A percentile compares a stretch with the other conserved stretches of the same genome.
phyloP scores from a whole-genome alignment of 169 alveolate species.

The Cryptosporidium parvum region DNA sequence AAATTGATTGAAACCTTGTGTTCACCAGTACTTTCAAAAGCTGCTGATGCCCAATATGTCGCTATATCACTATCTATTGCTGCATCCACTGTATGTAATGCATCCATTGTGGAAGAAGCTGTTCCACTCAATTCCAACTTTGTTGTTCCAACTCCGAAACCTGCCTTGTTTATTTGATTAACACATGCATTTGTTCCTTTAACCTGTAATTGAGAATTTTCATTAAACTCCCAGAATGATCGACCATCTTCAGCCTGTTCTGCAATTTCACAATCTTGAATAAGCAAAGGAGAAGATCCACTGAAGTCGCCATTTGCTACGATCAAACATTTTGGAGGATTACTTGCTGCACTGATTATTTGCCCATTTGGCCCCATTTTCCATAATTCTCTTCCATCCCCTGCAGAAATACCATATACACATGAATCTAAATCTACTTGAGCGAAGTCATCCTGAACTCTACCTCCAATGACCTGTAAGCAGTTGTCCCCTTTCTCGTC shows the following conservation, averaged over 20 bases:
- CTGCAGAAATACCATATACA: slow-evolving; percentile 69
- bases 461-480: slow-evolving; percentile 81
- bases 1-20: slow-evolving; percentile 60
- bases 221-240: slow-evolving; percentile 87
- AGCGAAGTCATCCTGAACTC: slow-evolving; percentile 60
- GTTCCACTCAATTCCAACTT: slow-evolving; percentile 83
- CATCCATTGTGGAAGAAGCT: slow-evolving; percentile 81
- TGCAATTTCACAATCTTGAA: slow-evolving; percentile 78
- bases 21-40: slow-evolving; percentile 83
- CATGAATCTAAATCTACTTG: slow-evolving; percentile 68
- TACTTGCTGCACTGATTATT: slow-evolving; percentile 77
- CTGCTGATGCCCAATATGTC: slow-evolving; percentile 89
- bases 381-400: slow-evolving; percentile 80
- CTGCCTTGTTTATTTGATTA: slow-evolving; percentile 89
- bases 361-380: slow-evolving; percentile 78
- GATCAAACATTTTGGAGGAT: slow-evolving; percentile 80
- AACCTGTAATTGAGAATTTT: slow-evolving; percentile 88
- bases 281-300: slow-evolving; percentile 77
- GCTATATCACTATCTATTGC: slow-evolving; percentile 88
- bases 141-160: slow-evolving; percentile 87
- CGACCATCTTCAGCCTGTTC: slow-evolving; percentile 83
- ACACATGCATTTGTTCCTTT: slow-evolving; percentile 90
- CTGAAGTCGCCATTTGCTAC: slow-evolving; percentile 80
- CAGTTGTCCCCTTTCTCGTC: slow-evolving; percentile 90
- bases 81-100: slow-evolving; percentile 80